Percentiles rank a stretch among this genome's conserved stretches.
phyloP scores from a whole-genome alignment of 441 rosid genomes.

The Breynia disticha region DNA sequence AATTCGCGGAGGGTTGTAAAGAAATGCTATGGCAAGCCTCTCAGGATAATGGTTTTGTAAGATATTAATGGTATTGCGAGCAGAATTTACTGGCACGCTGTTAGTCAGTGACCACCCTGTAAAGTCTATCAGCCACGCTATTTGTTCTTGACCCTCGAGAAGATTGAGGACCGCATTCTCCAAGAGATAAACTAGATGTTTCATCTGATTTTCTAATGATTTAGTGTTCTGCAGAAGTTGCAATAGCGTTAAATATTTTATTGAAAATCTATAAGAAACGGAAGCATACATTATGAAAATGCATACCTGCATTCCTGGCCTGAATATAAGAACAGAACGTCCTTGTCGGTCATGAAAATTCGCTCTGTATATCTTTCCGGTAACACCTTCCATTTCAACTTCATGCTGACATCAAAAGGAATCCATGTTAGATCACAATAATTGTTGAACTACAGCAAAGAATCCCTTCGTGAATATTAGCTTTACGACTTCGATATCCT shows the following conservation, averaged over 20 bases:
- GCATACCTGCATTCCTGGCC: constrained; percentile 81
- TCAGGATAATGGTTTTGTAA: constrained; percentile 92
- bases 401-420: constrained; percentile 43
- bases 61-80: constrained; percentile 59
- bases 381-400: constrained; percentile 80
- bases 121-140: constrained; percentile 95
- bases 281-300: constrained; percentile 4
- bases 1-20: constrained; percentile 82
- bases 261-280: constrained; percentile 8
- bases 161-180: constrained; percentile 93
- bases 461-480: no score
- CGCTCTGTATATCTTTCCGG: constrained; percentile 83
- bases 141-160: constrained; percentile 85
- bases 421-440: background rate
- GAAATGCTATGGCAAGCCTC: constrained; percentile 86
- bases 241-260: constrained; percentile 3
- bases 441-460: no score
- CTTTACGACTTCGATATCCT: background rate
- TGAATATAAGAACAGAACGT: constrained; percentile 74
- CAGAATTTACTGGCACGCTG: constrained; percentile 67
- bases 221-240: constrained; percentile 59
- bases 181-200: constrained; percentile 77
- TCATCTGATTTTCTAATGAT: constrained; percentile 54
- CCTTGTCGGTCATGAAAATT: constrained; percentile 77
- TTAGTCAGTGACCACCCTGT: constrained; percentile 69